Evolutionary conservation across 2,329 filamentous ascomycete genomes (phyloP), one percentile per base, ranked within the genome.

Genomic region (Monosporascus sp.): DNA sequence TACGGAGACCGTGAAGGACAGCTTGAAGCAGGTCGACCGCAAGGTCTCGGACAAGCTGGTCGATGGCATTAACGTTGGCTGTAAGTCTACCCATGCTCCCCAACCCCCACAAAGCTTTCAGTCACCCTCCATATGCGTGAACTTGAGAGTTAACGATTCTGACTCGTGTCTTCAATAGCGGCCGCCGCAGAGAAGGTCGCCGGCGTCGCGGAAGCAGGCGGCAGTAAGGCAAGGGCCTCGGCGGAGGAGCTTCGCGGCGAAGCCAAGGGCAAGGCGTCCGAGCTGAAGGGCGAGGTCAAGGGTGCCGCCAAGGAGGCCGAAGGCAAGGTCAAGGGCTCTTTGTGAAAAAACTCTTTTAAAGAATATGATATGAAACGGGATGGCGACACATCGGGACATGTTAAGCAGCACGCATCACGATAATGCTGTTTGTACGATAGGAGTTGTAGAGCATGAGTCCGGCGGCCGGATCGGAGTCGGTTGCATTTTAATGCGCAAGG

Each of bases 31-130:
- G 6, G 81, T 85, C 6, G 82, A 87, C 71, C 76, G 81, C 31
- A 76, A 72, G 49, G 81, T 87, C 43, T 78, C 79, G 55, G 79
- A 84, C 65, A 85, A 83, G 65, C 65, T 87, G 19, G 79, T 85
- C 27, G 80, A 82, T 40, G 82, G 81, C 17, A 83, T 87, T 64
- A 75, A 87, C 60, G 71, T 74, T 47, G 78, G 79, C 48, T 68
- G 84, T 85, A 73, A 55, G 79, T 74, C 26, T 22, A 38, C 20
- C 37, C 34, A 20, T 20, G 20, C 20, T 9, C 26, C 49, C 17
- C 27, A 38, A 7, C 24, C 37, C 34, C 9, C 5, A 5, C 22
- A n/a, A 16, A 31, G 37, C 38, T 27, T 27, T 0, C 45, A 24
- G 36, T 36, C 47, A 38, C 7, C 14, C 38, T 14, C 20, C 36